Evolutionary conservation across 179 eudicot genomes (phyloP), one percentile per base, ranked within the genome.

Genomic region (Dionaea muscipula): DNA sequence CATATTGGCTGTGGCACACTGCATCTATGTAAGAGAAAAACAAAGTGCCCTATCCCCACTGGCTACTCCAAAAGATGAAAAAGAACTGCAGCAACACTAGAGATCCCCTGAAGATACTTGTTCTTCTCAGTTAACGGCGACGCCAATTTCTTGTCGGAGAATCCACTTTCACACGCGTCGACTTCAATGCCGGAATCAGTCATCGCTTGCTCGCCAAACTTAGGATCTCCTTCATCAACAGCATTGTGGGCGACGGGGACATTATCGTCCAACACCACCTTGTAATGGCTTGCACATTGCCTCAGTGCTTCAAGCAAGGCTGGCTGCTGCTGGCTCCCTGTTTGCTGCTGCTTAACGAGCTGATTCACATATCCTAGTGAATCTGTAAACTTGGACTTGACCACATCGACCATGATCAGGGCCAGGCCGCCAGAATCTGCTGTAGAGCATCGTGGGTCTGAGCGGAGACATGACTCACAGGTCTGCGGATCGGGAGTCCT

Each of bases 141-240:
- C 23, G 61, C 71, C 10, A 47, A 53, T 58, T 33, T 48, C 18
- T 21, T 63, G 17, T 13, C 57, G 10, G 60, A 52, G 19, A 72
- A 55, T 1, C 41, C 63, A 4, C 26, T 16, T 31, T 26, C 54
- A 36, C 76, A 75, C 13, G 66, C 68, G 22, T 64, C 62, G 4
- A 73, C 76, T 48, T 64, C 76, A n/a, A 59, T 72, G 40, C 73
- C 73, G 24, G 80, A 59, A 58, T 71, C 74, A 27, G 47, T 16
- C 80, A 75, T 75, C 15, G 80, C 76, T 27, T 68, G 47, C 13
- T 67, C 76, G 3, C 76, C 80, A 21, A 75, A 75, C 36, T 75
- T 75, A 2, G 80, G 80, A 28, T 67, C 58, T 26, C 80, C 80
- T 27, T 51, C 27, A 19, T 55, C 51, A 13, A 75, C 76, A 0